These are phyloP conservation scores for Phalaenopsis equestris DNA, from an alignment of 106 monocot genomes.

Conservation along the genomic window DNA sequence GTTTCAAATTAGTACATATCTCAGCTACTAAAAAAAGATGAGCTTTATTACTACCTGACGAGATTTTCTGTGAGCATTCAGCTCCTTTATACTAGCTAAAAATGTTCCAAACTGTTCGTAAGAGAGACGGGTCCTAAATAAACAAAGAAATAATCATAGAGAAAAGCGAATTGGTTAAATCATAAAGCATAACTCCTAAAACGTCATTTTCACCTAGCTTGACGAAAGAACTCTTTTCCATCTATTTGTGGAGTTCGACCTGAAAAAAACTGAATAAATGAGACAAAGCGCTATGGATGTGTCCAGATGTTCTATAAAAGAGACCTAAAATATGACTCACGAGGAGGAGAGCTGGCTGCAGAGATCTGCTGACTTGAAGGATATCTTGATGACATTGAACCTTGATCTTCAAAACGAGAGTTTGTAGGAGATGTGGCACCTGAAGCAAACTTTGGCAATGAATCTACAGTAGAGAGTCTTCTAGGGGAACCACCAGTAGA, in stretches of 20 bases:
- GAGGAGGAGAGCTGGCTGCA: conserved; percentile 47
- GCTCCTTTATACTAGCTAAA: conserved; percentile 88
- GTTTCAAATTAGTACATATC: not conserved
- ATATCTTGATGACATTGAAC: conserved; percentile 39
- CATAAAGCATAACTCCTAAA: not conserved
- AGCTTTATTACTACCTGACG: conserved; percentile 41
- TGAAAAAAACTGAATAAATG: conserved; percentile 15
- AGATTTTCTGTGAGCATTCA: conserved; percentile 84
- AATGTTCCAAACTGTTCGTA: conserved; percentile 95
- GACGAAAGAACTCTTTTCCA: conserved; percentile 98
- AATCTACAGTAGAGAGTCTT: conserved; percentile 30
- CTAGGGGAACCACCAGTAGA: conserved; percentile 44
- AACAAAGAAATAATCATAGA: not conserved
- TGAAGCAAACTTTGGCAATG: conserved; percentile 45
- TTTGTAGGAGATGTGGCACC: conserved; percentile 53
- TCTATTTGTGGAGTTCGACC: conserved; percentile 64
- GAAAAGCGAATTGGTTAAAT: not conserved
- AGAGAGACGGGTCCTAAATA: conserved; percentile 74
- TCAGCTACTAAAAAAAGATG: not conserved
- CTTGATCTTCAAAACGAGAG: conserved; percentile 29
- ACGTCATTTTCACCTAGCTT: conserved; percentile 50
- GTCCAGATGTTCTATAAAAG: not conserved
- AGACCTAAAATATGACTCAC: conserved; percentile 8
- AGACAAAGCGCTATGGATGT: not conserved
- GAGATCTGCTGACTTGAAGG: conserved; percentile 57